Base-by-base conservation (phyloP, 208 protist genomes). In the Lotmaria passim region DNA sequence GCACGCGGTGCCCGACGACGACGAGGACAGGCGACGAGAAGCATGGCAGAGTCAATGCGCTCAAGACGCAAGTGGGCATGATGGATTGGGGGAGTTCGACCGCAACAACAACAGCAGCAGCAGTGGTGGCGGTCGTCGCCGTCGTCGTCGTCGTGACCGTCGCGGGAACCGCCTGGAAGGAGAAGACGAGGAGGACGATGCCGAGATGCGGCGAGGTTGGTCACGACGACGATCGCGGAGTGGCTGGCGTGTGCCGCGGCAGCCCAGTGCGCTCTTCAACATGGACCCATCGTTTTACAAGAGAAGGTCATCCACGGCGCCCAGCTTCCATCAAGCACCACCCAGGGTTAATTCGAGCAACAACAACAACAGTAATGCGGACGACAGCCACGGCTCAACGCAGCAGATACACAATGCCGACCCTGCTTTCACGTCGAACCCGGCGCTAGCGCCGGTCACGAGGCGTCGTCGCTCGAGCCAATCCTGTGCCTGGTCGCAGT, bases 261-360 rank as follows among this genome's bases (percentile, higher is more conserved):
- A 63, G 43, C 57, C 48, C 11, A 63, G 41, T 15, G 57, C 41
- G 26, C 57, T 63, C 4, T 51, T 36, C 57, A 51, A 63, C 41
- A 63, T 51, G 57, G 57, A 63, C 43, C 57, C 57, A n/a, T 63
- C 57, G 3, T 51, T 63, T 24, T 51, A 63, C 17, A 63, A 63
- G 28, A 63, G 51, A 43, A 51, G 41, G 43, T 63, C 57, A 1
- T 48, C 57, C 12, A 51, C 57, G 17, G 43, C 57, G 4, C 57
- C 57, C 0, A 63, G 57, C 57, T 63, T 63, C 26, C 57, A 43
- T 28, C 17, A 51, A 19, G 41, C 38, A 51, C 57, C 41, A 24
- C 23, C 7, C 3, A 31, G 7, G 5, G 21, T 23, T 21, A 48
- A 19, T 21, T 21, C 55, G n/a, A 47, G 15, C 28, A 63, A 48